These are phyloP conservation scores for Xylaria nigripes DNA, from an alignment of 495 filamentous ascomycete genomes.

Conservation along the genomic window DNA sequence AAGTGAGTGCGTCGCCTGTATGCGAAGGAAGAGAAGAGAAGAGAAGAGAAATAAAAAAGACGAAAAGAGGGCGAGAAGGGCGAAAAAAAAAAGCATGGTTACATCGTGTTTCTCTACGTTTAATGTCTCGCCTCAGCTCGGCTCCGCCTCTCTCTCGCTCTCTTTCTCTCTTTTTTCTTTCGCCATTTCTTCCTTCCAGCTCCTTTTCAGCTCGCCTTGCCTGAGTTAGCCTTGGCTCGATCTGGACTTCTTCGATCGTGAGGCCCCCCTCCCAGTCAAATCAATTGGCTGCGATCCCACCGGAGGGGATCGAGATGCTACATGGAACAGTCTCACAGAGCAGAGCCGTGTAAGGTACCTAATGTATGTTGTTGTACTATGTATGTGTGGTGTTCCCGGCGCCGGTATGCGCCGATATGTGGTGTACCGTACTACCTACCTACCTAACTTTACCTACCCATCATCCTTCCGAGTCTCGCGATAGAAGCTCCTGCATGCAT, in stretches of 20 bases:
- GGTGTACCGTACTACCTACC: neutral
- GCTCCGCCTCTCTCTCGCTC: slow-evolving; percentile 7
- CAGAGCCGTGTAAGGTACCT: too few species aligned
- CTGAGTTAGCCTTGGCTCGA: neutral
- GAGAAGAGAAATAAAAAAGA: slow-evolving; percentile 4
- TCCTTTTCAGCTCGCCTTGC: slow-evolving; percentile 8
- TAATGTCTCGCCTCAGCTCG: slow-evolving; percentile 1
- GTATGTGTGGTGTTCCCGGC: neutral
- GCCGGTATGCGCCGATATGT: slow-evolving; percentile 6
- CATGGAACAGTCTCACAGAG: neutral
- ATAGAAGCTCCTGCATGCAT: too few species aligned
- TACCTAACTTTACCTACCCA: too few species aligned
- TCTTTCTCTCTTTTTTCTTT: neutral
- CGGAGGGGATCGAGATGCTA: neutral
- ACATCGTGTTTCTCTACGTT: neutral
- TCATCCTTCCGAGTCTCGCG: too few species aligned
- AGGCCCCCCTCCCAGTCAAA: neutral
- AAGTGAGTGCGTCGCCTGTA: too few species aligned
- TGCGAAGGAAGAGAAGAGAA: too few species aligned
- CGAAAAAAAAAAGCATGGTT: slow-evolving; percentile 3
- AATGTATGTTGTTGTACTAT: too few species aligned
- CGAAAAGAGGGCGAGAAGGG: neutral
- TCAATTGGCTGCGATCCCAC: neutral
- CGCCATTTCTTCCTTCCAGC: too few species aligned
- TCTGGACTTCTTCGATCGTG: neutral